These are phyloP conservation scores for Phytophthora fragariae DNA, from an alignment of 352 stramenopile genomes.

Conservation along the genomic window DNA sequence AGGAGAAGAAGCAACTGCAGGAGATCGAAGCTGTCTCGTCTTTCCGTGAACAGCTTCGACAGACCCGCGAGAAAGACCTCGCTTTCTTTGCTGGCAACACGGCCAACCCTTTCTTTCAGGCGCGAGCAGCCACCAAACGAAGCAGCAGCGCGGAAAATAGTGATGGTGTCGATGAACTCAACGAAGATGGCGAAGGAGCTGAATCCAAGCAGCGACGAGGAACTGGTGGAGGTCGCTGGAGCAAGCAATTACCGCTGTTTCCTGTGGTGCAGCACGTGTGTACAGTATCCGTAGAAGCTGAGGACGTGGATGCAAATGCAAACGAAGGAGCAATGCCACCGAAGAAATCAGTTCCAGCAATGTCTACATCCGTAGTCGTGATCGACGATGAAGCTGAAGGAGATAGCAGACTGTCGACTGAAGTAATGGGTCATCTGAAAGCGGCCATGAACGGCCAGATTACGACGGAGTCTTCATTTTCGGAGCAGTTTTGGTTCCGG, in stretches of 20 bases:
- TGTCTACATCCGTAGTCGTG: conserved; percentile 30
- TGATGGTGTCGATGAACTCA: conserved; percentile 39
- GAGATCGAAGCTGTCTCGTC: conserved; percentile 72
- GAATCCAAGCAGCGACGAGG: conserved; percentile 28
- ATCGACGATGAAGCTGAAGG: conserved; percentile 42
- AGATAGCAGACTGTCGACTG: conserved; percentile 15
- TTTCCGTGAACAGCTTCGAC: conserved; percentile 70
- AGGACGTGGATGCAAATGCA: conserved; percentile 21
- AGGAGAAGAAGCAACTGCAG: conserved; percentile 73
- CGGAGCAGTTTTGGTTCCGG: conserved; percentile 71
- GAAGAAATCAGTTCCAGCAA: conserved; percentile 12
- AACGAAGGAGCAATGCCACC: conserved; percentile 7
- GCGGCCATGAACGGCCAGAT: conserved; percentile 47
- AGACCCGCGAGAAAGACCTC: conserved; percentile 73
- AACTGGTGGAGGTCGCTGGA: conserved; percentile 44
- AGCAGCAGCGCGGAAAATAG: conserved; percentile 37
- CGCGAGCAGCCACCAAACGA: conserved; percentile 24
- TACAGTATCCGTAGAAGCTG: conserved; percentile 8
- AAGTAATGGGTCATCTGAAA: conserved; percentile 32
- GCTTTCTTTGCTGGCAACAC: conserved; percentile 71
- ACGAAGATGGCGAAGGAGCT: conserved; percentile 19
- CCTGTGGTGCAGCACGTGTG: conserved; percentile 57
- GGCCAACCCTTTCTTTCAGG: conserved; percentile 77
- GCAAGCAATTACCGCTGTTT: conserved; percentile 48
- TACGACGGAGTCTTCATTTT: conserved; percentile 52